Conservation (phyloP, 805 yeast species). For the Lachancea sp. region DNA sequence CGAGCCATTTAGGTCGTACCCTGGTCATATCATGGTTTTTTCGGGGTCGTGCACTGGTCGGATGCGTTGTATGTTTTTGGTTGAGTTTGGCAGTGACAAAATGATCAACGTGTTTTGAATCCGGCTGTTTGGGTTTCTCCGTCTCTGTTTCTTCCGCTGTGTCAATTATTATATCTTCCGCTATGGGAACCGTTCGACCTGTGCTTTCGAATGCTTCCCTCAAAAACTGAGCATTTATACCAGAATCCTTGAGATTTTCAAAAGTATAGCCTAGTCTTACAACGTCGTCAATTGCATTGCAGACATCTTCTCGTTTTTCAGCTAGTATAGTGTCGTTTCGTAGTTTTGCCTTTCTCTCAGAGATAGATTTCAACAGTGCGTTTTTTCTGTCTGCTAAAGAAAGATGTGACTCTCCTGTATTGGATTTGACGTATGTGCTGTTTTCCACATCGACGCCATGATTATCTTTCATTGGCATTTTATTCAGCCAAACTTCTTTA, state of each 20-base stretch:
- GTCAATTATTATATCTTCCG: not conserved
- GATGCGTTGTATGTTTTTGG: not conserved
- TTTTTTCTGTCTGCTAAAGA: slow-evolving; percentile 37
- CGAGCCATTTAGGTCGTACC: not conserved
- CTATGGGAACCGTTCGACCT: not conserved
- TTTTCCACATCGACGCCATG: not conserved
- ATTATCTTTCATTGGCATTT: not conserved
- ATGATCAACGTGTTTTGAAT: not conserved
- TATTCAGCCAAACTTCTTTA: no score
- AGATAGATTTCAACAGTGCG: slow-evolving; percentile 60
- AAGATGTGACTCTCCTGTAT: not conserved
- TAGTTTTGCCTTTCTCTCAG: not conserved
- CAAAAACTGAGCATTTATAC: not conserved
- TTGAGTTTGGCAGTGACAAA: not conserved
- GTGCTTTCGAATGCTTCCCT: not conserved
- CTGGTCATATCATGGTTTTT: not conserved
- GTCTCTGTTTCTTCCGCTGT: not conserved
- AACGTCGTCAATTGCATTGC: slow-evolving; percentile 3
- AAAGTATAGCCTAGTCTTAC: slow-evolving; percentile 4
- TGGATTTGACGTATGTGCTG: no score
- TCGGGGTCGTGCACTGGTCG: not conserved
- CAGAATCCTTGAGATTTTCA: not conserved
- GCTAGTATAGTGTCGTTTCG: not conserved
- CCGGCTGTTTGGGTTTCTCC: not conserved
- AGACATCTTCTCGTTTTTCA: not conserved